A percentile compares a stretch with the other conserved stretches of the same genome.
Conservation (phyloP, 1,139 yeast genomes). For the Yamadazyma epiphylla region DNA sequence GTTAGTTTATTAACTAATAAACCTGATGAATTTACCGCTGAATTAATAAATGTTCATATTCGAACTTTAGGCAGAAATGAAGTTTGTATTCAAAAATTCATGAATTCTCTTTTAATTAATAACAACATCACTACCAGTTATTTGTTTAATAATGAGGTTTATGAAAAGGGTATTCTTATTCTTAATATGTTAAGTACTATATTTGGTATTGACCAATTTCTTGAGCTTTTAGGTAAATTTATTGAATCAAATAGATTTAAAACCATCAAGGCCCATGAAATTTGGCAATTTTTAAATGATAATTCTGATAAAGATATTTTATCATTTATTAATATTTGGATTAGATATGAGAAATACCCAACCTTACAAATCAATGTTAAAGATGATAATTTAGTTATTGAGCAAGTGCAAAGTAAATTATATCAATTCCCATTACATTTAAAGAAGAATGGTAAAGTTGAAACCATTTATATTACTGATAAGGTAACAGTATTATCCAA, state of each 20-base stretch:
- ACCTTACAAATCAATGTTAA: slow-evolving; percentile 35
- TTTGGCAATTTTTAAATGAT: slow-evolving; percentile 45
- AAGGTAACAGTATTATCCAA: slow-evolving; percentile 7
- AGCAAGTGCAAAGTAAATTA: slow-evolving; percentile 49
- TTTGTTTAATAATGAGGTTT: slow-evolving; percentile 50
- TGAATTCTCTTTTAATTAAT: slow-evolving; percentile 17
- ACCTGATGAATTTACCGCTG: slow-evolving; percentile 17
- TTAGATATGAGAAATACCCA: slow-evolving; percentile 57
- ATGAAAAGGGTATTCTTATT: slow-evolving; percentile 62
- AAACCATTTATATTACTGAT: slow-evolving; percentile 8
- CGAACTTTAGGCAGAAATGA: slow-evolving; percentile 28
- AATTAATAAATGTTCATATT: slow-evolving; percentile 33
- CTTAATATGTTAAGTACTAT: slow-evolving; percentile 44
- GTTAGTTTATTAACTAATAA: slow-evolving; percentile 24
- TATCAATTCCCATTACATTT: slow-evolving; percentile 52
- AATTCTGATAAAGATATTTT: slow-evolving; percentile 28
- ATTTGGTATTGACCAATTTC: slow-evolving; percentile 17
- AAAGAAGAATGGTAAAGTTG: slow-evolving; percentile 6
- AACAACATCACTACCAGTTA: slow-evolving; percentile 20
- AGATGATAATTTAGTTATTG: slow-evolving; percentile 28
- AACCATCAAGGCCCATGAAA: slow-evolving; percentile 49
- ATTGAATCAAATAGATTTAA: slow-evolving; percentile 31
- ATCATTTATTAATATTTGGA: slow-evolving; percentile 55
- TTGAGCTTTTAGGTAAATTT: slow-evolving; percentile 39
- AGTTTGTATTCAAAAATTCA: slow-evolving; percentile 20